phyloP scores from a whole-genome alignment of 1,139 yeast species.

The Saccharomyces pastorianus region DNA sequence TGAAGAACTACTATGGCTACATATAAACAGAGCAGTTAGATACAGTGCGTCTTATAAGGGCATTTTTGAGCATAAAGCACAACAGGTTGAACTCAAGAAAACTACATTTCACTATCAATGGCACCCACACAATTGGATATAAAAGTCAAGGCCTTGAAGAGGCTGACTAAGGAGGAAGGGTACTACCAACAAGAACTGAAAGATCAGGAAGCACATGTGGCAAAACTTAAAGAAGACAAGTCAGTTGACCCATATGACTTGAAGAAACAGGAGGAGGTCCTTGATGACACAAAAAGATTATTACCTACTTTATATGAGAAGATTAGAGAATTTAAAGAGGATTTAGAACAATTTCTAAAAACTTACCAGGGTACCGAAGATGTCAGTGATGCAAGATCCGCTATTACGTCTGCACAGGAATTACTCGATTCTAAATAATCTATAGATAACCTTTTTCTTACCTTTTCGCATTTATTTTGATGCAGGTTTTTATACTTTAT shows the following conservation, averaged over 20 bases:
- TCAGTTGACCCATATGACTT: slow-evolving; percentile 62
- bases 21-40: background rate
- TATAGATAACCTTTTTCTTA: background rate
- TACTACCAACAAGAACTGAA: slow-evolving; percentile 56
- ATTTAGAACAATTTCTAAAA: slow-evolving; percentile 38
- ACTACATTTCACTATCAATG: slow-evolving; percentile 35
- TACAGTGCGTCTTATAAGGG: background rate
- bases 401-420: slow-evolving; percentile 21
- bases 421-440: slow-evolving; percentile 11
- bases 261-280: slow-evolving; percentile 56
- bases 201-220: slow-evolving; percentile 52
- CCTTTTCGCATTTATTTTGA: background rate
- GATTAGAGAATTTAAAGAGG: slow-evolving; percentile 42
- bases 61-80: background rate
- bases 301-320: slow-evolving; percentile 53
- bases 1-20: background rate
- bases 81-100: background rate
- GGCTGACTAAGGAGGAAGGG: slow-evolving; percentile 65
- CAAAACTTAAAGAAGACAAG: slow-evolving; percentile 32
- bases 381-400: slow-evolving; percentile 22
- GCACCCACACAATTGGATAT: slow-evolving; percentile 72
- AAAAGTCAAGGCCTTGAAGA: slow-evolving; percentile 62
- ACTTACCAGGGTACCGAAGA: slow-evolving; percentile 38
- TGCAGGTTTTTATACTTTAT: background rate
- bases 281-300: slow-evolving; percentile 62